A percentile compares a stretch with the other conserved stretches of the same genome.
These are phyloP conservation scores for Hymenoscyphus fraxineus DNA, from an alignment of 2,329 filamentous ascomycete genomes.

Conservation along the genomic window DNA sequence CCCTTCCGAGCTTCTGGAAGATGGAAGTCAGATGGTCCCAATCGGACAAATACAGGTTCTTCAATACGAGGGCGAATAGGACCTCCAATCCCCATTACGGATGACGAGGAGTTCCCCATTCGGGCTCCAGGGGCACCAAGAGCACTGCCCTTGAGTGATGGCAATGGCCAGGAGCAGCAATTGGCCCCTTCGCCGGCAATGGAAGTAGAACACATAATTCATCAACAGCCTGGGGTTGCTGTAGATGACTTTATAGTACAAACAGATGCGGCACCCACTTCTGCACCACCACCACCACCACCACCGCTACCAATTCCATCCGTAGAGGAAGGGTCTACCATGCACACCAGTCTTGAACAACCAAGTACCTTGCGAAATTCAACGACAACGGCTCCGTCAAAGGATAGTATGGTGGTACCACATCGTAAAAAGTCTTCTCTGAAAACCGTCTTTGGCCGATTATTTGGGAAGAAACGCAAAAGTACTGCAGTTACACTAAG, in stretches of 20 bases:
- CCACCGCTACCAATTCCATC: conserved; percentile 15
- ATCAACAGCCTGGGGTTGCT: conserved; percentile 16
- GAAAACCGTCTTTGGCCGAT: conserved; percentile 50
- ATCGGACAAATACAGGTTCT: conserved; percentile 38
- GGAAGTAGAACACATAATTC: conserved; percentile 16
- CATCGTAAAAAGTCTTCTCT: conserved; percentile 57
- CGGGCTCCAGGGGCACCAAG: conserved; percentile 42
- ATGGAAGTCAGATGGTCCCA: conserved; percentile 24
- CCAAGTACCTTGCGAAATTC: conserved; percentile 45
- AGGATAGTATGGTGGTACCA: conserved; percentile 38
- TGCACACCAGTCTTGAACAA: conserved; percentile 12
- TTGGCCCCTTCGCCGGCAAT: conserved; percentile 21
- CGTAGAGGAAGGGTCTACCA: conserved; percentile 11
- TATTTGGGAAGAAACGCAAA: conserved; percentile 58
- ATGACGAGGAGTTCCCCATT: conserved; percentile 54
- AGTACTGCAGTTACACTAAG: conserved; percentile 22
- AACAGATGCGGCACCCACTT: conserved; percentile 9
- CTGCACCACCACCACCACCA: conserved; percentile 12
- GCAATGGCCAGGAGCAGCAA: conserved; percentile 18
- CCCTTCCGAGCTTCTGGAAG: conserved; percentile 11
- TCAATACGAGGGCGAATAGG: conserved; percentile 51
- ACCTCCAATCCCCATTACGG: conserved; percentile 54
- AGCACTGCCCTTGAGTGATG: conserved; percentile 34
- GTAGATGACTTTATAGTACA: conserved; percentile 16
- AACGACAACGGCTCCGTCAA: conserved; percentile 42